Evolutionary conservation across 208 protist genomes (phyloP), one percentile per base, ranked within the genome.

Genomic region (Leishmania guyanensis): DNA sequence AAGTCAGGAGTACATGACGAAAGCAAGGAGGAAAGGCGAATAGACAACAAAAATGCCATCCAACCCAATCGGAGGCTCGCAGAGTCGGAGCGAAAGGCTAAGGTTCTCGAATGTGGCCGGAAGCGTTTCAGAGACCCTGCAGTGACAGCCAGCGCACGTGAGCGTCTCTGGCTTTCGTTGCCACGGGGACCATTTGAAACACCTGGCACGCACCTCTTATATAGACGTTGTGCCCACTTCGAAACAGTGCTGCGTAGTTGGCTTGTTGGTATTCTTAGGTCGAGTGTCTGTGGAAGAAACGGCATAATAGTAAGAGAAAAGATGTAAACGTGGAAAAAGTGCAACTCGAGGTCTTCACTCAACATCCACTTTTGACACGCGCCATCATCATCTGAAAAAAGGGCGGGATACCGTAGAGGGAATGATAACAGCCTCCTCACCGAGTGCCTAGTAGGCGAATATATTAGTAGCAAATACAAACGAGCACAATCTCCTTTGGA

Each of bases 291-390:
- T 29, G 4, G 20, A 51, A 72, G 68, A 48, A 65, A 39, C 48
- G 58, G 14, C 48, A 68, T 56, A 71, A 66, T 54, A 79, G 39
- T 54, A 69, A 29, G 62, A 68, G 46, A 29, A 72, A 80, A 39
- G 77, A 51, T 1, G 50, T 12, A 36, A 65, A 72, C 48, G 10
- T 10, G 64, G 10, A 4, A 75, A 72, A 76, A 70, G 33, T n/a
- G 10, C 29, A 43, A 76, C 54, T 68, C 29, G 62, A 68, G 4
- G 8, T 68, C 29, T 39, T 16, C 29, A 68, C 62, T 68, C 29
- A 39, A n/a, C 3, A 33, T 39, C 29, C 62, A 12, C 26, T 20
- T 12, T 39, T 12, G 22, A 29, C 29, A 39, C 29, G 62, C 29
- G 29, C 29, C 26, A 36, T 39, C 29, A 20, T 26, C 29, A 20